These are phyloP conservation scores for Mycena citricolor DNA, from an alignment of 1,284 basidiomycete species.

Conservation along the genomic window DNA sequence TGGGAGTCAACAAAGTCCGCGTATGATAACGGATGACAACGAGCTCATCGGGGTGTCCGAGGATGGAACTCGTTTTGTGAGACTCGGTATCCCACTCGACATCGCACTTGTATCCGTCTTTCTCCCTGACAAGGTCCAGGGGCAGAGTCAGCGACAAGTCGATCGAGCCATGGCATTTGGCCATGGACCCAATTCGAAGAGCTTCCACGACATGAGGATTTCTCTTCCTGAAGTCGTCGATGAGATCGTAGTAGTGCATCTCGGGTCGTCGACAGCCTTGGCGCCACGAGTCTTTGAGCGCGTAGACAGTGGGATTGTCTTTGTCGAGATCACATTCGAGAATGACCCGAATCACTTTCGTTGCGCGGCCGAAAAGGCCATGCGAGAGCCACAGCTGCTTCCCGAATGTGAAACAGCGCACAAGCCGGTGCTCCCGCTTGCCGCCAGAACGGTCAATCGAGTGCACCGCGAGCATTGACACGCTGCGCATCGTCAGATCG, in stretches of 20 bases:
- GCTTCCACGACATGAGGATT: background rate
- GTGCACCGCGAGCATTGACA: no score
- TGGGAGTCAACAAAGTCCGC: slow-evolving; percentile 12
- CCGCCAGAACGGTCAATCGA: no score
- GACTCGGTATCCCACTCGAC: no score
- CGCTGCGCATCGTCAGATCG: no score
- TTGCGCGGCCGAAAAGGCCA: slow-evolving; percentile 14
- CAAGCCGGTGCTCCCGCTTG: background rate
- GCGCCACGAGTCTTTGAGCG: slow-evolving; percentile 12
- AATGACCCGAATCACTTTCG: slow-evolving; percentile 9
- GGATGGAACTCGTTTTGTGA: no score
- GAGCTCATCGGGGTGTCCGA: background rate
- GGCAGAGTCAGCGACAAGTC: slow-evolving; percentile 8
- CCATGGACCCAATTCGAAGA: slow-evolving; percentile 2
- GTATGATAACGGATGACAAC: slow-evolving; percentile 9
- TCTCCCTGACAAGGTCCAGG: no score
- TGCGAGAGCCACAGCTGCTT: background rate
- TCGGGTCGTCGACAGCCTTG: slow-evolving; percentile 6
- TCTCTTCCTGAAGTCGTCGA: background rate
- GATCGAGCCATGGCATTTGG: slow-evolving; percentile 9
- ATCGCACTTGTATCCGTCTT: no score
- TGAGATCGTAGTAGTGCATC: slow-evolving; percentile 10
- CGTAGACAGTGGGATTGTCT: background rate
- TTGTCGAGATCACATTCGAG: background rate
- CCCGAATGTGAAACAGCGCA: slow-evolving; percentile 13